Conservation (phyloP, 768 basidiomycete genomes). For the Aureoboletus auriporus region DNA sequence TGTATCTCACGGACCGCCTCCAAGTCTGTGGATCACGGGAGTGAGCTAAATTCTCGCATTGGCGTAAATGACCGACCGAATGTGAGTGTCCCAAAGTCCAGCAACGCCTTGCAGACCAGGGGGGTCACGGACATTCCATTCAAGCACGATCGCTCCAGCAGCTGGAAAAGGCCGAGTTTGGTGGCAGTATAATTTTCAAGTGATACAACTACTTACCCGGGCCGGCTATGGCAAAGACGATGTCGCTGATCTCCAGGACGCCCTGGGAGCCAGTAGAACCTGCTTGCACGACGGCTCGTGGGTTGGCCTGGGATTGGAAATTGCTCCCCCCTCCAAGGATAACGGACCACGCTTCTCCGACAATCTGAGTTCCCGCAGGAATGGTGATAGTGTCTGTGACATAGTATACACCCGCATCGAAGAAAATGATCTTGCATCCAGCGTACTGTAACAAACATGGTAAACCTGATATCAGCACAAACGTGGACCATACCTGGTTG, state of each 20-base stretch:
- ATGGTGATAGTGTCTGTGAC: slow-evolving; percentile 45
- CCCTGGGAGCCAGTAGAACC: slow-evolving; percentile 46
- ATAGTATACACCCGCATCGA: slow-evolving; percentile 60
- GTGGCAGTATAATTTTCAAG: too few relatives aligned
- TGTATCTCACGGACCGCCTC: slow-evolving; percentile 19
- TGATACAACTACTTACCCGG: slow-evolving; percentile 27
- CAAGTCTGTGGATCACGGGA: slow-evolving; percentile 13
- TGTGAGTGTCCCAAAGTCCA: slow-evolving; percentile 48
- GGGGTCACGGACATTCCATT: slow-evolving; percentile 61
- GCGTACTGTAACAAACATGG: slow-evolving; percentile 42
- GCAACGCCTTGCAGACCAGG: slow-evolving; percentile 48
- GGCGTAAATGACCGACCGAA: slow-evolving; percentile 23
- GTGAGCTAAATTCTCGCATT: not conserved
- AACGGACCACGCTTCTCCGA: slow-evolving; percentile 50
- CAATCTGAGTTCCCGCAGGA: slow-evolving; percentile 43
- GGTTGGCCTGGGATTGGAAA: slow-evolving; percentile 38
- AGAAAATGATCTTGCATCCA: slow-evolving; percentile 75
- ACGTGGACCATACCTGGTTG: slow-evolving; percentile 37
- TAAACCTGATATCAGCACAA: not conserved
- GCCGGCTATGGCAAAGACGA: slow-evolving; percentile 56
- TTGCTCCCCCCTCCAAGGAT: slow-evolving; percentile 41
- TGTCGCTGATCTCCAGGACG: too few relatives aligned
- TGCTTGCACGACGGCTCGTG: slow-evolving; percentile 38
- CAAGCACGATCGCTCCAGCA: slow-evolving; percentile 45
- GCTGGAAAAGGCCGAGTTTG: slow-evolving; percentile 26